phyloP scores from a whole-genome alignment of 306 rosid genomes.

The Dalbergia oliveri region DNA sequence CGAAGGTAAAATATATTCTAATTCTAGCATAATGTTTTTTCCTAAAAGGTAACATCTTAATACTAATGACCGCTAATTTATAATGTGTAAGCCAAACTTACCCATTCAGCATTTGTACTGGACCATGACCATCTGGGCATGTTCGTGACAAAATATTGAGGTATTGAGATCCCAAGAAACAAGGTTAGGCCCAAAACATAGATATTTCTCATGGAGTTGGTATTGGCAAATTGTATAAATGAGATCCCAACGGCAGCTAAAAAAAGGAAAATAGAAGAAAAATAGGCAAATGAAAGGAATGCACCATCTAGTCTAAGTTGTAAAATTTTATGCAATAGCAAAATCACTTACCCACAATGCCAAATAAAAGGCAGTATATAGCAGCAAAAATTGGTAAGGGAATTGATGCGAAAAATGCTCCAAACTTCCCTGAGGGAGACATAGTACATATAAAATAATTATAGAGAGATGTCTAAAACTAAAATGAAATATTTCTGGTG shows the following conservation, averaged over 20 bases:
- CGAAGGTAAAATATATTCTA: too few relatives aligned
- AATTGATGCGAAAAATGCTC: slow-evolving; percentile 95
- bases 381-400: slow-evolving; percentile 92
- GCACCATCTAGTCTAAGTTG: slow-evolving; percentile 4
- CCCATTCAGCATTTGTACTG: slow-evolving; percentile 93
- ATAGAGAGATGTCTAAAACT: neutral
- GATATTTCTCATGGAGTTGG: slow-evolving; percentile 85
- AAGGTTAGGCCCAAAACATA: slow-evolving; percentile 82
- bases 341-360: slow-evolving; percentile 81
- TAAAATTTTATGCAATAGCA: neutral
- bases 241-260: slow-evolving; percentile 94
- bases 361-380: slow-evolving; percentile 83
- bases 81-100: slow-evolving; percentile 52
- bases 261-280: neutral
- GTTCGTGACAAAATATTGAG: slow-evolving; percentile 82
- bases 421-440: slow-evolving; percentile 84
- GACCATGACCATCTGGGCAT: slow-evolving; percentile 80
- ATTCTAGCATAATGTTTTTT: too few relatives aligned
- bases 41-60: neutral
- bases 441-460: slow-evolving; percentile 27
- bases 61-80: neutral
- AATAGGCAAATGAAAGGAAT: neutral
- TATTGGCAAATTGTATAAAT: slow-evolving; percentile 67
- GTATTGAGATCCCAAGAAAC: slow-evolving; percentile 89
- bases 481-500: neutral